Conservation (phyloP, 805 yeast species). For the Starmerella floris region DNA sequence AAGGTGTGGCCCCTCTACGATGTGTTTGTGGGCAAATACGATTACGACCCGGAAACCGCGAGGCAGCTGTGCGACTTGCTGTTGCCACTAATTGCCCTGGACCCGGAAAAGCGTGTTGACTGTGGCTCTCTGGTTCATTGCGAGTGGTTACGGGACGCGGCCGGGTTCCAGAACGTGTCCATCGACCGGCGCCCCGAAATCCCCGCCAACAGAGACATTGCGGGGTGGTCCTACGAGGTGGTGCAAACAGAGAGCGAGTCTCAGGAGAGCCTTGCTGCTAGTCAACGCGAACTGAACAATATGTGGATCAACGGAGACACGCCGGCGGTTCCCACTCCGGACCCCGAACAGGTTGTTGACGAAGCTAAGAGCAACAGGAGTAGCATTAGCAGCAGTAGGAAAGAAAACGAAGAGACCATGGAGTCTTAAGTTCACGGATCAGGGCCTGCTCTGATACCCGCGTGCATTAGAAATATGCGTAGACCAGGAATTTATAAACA, state of each 20-base stretch:
- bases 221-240: constrained; percentile 77
- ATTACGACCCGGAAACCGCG: constrained; percentile 54
- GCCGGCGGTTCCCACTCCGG: constrained; percentile 1
- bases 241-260: background rate
- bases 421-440: too few species aligned
- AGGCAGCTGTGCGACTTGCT: constrained; percentile 61
- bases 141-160: constrained; percentile 50
- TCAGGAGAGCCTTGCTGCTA: background rate
- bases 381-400: too few species aligned
- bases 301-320: constrained; percentile 12
- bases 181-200: constrained; percentile 59
- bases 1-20: constrained; percentile 80
- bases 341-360: constrained; percentile 2
- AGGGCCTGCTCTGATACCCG: too few species aligned
- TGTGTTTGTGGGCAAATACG: constrained; percentile 78
- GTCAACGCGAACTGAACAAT: constrained; percentile 6
- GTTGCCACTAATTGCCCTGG: constrained; percentile 65
- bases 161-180: constrained; percentile 55
- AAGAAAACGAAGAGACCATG: too few species aligned
- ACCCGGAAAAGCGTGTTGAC: constrained; percentile 75
- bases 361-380: too few species aligned
- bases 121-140: constrained; percentile 91
- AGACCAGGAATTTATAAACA: background rate
- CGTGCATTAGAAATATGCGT: too few species aligned
- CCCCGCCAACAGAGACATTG: constrained; percentile 73